Conservation (phyloP, 306 rosid genomes). For the Quercus robur region DNA sequence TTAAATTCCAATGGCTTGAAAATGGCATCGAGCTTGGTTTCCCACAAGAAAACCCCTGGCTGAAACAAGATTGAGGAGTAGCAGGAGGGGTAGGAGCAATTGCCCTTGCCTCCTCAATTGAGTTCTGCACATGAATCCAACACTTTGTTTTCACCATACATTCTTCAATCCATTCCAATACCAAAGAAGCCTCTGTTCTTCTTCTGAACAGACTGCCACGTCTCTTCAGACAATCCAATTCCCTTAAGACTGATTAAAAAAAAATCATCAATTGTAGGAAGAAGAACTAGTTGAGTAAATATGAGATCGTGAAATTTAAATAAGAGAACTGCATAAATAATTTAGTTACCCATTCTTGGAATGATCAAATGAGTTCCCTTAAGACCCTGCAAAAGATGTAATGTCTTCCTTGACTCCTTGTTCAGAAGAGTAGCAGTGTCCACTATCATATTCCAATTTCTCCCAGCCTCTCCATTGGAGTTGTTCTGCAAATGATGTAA, state of each 20-base stretch:
- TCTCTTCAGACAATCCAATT: slow-evolving; percentile 56
- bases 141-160: slow-evolving; percentile 54
- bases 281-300: not conserved
- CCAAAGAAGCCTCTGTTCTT: slow-evolving; percentile 54
- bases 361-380: slow-evolving; percentile 66
- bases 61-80: slow-evolving; percentile 37
- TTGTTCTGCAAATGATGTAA: slow-evolving; percentile 41
- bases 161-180: slow-evolving; percentile 75
- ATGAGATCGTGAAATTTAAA: not conserved
- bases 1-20: slow-evolving; percentile 16
- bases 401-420: slow-evolving; percentile 76
- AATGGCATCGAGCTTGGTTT: slow-evolving; percentile 22
- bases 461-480: slow-evolving; percentile 29
- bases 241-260: slow-evolving; percentile 53
- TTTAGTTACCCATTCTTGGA: slow-evolving; percentile 64
- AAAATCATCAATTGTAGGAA: slow-evolving; percentile 3
- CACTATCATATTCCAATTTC: slow-evolving; percentile 71
- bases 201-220: slow-evolving; percentile 52
- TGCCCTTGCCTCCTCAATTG: slow-evolving; percentile 49
- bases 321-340: not conserved
- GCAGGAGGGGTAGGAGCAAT: slow-evolving; percentile 64
- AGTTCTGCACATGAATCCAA: slow-evolving; percentile 88
- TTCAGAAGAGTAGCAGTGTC: slow-evolving; percentile 69
- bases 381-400: slow-evolving; percentile 82
- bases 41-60: slow-evolving; percentile 18